phyloP scores from a whole-genome alignment of 176 grass and related monocot genomes.

The Oryza glumipatula region DNA sequence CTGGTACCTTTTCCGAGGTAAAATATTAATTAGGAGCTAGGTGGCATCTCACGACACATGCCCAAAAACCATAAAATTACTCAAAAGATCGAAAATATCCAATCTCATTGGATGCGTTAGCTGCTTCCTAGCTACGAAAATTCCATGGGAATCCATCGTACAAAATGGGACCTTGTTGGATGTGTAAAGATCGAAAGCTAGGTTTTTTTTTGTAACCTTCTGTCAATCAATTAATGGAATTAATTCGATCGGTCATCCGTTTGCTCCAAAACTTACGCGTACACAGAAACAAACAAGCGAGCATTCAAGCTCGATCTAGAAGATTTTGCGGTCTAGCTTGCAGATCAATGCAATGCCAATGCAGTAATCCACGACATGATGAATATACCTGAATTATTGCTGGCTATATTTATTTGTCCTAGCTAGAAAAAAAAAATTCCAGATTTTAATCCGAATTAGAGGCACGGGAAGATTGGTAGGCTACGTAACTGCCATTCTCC shows the following conservation, averaged over 20 bases:
- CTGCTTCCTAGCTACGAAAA: not conserved
- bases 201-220: not conserved
- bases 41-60: too few species aligned
- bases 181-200: not conserved
- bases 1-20: too few species aligned
- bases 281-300: not conserved
- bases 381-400: not conserved
- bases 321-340: not conserved
- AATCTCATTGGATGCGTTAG: not conserved
- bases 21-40: too few species aligned
- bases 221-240: not conserved
- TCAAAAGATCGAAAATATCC: not conserved
- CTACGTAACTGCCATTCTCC: too few species aligned
- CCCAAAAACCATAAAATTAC: too few species aligned
- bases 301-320: not conserved
- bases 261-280: not conserved
- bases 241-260: not conserved
- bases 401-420: not conserved
- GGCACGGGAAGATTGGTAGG: too few species aligned
- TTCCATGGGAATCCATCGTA: not conserved
- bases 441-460: not conserved
- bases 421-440: not conserved
- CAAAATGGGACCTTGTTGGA: not conserved
- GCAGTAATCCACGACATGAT: not conserved
- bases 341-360: too few species aligned